A percentile compares a stretch with the other conserved stretches of the same genome.
Evolutionary conservation across 805 yeast genomes (phyloP).

Genomic region (Metschnikowia gelsemii): DNA sequence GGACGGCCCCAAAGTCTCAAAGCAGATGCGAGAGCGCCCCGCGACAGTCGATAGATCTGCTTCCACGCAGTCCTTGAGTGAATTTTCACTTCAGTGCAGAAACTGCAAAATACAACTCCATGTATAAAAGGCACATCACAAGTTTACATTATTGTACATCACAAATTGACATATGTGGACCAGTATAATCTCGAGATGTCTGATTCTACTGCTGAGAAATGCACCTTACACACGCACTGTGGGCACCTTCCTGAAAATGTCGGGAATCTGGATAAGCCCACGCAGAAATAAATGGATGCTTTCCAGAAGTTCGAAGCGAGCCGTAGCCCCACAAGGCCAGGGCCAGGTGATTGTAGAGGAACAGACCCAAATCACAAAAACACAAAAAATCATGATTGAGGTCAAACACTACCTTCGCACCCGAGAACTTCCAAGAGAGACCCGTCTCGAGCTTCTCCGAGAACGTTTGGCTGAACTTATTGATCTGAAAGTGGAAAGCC

Average conservation of each 20-base stretch:
- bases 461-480: constrained; percentile 23
- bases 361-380: neutral
- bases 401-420: constrained; percentile 30
- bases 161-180: too few species aligned
- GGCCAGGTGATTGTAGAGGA: constrained; percentile 5
- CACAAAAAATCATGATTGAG: constrained; percentile 1
- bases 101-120: neutral
- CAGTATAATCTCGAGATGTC: neutral
- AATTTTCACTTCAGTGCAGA: too few species aligned
- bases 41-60: too few species aligned
- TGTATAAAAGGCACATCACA: too few species aligned
- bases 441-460: constrained; percentile 21
- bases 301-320: constrained; percentile 1
- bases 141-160: too few species aligned
- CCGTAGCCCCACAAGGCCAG: neutral
- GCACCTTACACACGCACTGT: neutral
- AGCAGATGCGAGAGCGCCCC: too few species aligned
- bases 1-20: too few species aligned
- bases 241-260: neutral
- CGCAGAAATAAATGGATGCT: constrained; percentile 10
- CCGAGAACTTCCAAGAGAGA: constrained; percentile 25
- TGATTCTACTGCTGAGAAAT: neutral
- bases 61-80: too few species aligned
- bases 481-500: constrained; percentile 6
- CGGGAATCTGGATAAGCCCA: too few species aligned